These are phyloP conservation scores for Apiospora marii DNA, from an alignment of 2,329 filamentous ascomycete species.

Conservation along the genomic window DNA sequence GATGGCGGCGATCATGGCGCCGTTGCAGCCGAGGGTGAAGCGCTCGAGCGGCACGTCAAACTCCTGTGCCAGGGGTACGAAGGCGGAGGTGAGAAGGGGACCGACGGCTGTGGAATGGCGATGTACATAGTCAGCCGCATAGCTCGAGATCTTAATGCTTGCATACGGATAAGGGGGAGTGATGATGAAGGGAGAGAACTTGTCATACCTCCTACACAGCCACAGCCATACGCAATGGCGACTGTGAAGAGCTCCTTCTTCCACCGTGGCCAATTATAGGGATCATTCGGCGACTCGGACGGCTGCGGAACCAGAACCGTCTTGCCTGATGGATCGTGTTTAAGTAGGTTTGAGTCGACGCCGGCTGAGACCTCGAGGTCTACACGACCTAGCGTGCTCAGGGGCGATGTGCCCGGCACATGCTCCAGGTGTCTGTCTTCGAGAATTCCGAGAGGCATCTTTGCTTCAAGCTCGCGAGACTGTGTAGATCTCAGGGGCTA, in stretches of 20 bases:
- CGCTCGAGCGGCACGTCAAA: conserved; percentile 42
- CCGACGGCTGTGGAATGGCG: conserved; percentile 41
- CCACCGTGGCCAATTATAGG: conserved; percentile 33
- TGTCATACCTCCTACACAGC: conserved; percentile 49
- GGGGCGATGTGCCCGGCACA: conserved; percentile 52
- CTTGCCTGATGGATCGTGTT: conserved; percentile 39
- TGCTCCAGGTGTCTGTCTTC: conserved; percentile 53
- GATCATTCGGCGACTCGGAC: conserved; percentile 56
- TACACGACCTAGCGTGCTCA: conserved; percentile 19
- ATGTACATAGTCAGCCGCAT: background rate
- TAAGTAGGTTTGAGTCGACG: conserved; percentile 36
- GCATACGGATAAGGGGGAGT: background rate
- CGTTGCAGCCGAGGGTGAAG: conserved; percentile 46
- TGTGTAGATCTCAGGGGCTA: background rate
- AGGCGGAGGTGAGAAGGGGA: conserved; percentile 47
- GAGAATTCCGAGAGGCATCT: conserved; percentile 57
- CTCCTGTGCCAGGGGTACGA: conserved; percentile 43
- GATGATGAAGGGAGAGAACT: too few relatives aligned
- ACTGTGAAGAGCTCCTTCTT: conserved; percentile 43
- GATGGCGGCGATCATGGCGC: conserved; percentile 45
- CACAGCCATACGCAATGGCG: conserved; percentile 48
- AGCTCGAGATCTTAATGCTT: background rate
- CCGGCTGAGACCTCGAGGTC: conserved; percentile 13
- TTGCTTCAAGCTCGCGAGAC: conserved; percentile 24
- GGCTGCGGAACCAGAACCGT: conserved; percentile 54